Evolutionary conservation across 495 filamentous ascomycete species (phyloP).

Genomic region (Xylaria venustula): DNA sequence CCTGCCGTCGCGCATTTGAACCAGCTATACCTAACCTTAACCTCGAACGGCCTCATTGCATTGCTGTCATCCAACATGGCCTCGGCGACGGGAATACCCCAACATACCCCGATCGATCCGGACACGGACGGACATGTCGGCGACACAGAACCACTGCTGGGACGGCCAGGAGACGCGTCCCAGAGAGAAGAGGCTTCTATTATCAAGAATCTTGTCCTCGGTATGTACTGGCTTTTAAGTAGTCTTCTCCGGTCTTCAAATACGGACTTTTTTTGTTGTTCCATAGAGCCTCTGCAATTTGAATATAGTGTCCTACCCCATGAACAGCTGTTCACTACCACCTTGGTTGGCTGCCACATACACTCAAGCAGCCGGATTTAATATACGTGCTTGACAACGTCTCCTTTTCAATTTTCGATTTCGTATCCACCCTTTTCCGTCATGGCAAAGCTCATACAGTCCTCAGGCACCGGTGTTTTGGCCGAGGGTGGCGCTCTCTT

Average conservation of each 20-base stretch:
- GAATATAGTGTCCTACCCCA: conserved; percentile 2
- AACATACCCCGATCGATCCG: conserved; percentile 31
- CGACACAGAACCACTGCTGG: conserved; percentile 78
- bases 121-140: conserved; percentile 28
- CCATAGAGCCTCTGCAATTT: not conserved
- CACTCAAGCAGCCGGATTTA: not conserved
- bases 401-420: conserved; percentile 8
- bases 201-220: conserved; percentile 70
- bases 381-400: not conserved
- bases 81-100: conserved; percentile 54
- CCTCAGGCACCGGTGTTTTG: conserved; percentile 45
- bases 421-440: conserved; percentile 58
- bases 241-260: not conserved
- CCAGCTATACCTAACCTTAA: conserved; percentile 3
- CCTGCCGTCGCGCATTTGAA: not conserved
- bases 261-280: not conserved
- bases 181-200: conserved; percentile 64
- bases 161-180: conserved; percentile 66
- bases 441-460: conserved; percentile 44
- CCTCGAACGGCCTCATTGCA: conserved; percentile 5
- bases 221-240: conserved; percentile 43
- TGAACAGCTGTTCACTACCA: not conserved
- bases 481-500: conserved; percentile 44
- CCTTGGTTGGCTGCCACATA: not conserved
- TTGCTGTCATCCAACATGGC: conserved; percentile 44